Conservation (phyloP, 2,329 filamentous ascomycete species). For the Pseudogymnoascus sp. region DNA sequence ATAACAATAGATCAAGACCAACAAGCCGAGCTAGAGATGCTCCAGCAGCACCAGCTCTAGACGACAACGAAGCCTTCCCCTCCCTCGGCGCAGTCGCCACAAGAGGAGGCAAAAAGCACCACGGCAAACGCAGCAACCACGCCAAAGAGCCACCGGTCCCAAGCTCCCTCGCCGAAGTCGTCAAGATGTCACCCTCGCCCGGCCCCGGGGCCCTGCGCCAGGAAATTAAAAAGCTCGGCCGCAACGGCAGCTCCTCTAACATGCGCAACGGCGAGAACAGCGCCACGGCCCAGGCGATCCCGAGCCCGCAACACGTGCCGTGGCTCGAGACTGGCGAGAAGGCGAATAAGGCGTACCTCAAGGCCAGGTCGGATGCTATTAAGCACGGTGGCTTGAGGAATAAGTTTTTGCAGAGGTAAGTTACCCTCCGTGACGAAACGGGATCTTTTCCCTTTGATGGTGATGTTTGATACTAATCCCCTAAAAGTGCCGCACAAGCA, state of each 20-base stretch:
- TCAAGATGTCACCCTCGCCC: slow-evolving; percentile 91
- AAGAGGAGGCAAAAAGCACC: slow-evolving; percentile 82
- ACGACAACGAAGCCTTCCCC: slow-evolving; percentile 94
- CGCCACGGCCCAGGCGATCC: slow-evolving; percentile 71
- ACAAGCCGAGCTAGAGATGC: slow-evolving; percentile 64
- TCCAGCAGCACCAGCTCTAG: slow-evolving; percentile 65
- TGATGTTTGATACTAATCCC: no score
- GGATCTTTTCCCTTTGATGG: no score
- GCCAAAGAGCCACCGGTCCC: slow-evolving; percentile 56
- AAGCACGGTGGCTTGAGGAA: slow-evolving; percentile 94
- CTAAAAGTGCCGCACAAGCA: slow-evolving; percentile 89
- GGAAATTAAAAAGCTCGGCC: slow-evolving; percentile 49
- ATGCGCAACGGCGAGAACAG: slow-evolving; percentile 68
- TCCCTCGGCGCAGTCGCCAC: slow-evolving; percentile 67
- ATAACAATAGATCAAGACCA: slow-evolving; percentile 68
- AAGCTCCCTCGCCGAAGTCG: slow-evolving; percentile 82
- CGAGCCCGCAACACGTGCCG: slow-evolving; percentile 82
- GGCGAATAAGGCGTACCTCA: slow-evolving; percentile 89
- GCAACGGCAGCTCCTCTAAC: slow-evolving; percentile 57
- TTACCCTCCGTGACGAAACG: no score
- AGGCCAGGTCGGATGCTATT: slow-evolving; percentile 90
- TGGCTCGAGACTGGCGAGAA: slow-evolving; percentile 91
- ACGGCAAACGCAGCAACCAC: slow-evolving; percentile 82
- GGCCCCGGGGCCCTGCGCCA: slow-evolving; percentile 51
- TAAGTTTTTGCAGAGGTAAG: slow-evolving; percentile 95